These are phyloP conservation scores for Pythium sukuiense DNA, from an alignment of 352 stramenopile species.

Conservation along the genomic window DNA sequence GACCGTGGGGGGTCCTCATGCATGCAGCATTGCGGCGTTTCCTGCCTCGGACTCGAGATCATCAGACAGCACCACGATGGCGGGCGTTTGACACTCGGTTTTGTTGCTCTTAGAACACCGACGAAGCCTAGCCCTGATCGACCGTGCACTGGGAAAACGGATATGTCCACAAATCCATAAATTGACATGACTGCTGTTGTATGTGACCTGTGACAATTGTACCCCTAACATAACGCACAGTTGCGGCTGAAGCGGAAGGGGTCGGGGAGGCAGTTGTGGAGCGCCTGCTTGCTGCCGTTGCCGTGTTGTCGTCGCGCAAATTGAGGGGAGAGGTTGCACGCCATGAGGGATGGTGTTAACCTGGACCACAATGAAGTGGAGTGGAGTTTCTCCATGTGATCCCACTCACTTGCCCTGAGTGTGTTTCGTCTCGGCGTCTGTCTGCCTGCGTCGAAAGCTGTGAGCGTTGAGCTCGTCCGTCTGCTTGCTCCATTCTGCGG, in stretches of 20 bases:
- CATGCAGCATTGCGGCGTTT: no score
- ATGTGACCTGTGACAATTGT: not conserved
- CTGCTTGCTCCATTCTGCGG: conserved; percentile 2
- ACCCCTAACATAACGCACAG: not conserved
- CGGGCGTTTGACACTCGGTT: not conserved
- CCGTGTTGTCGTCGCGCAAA: conserved; percentile 11
- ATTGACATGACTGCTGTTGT: not conserved
- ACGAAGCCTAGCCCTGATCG: conserved; percentile 2
- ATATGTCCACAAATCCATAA: not conserved
- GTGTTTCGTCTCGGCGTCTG: conserved; percentile 10
- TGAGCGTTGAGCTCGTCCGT: conserved; percentile 10
- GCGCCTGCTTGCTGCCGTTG: not conserved
- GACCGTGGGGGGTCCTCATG: not conserved
- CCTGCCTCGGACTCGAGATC: no score
- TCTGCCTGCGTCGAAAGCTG: conserved; percentile 15
- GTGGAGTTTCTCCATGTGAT: conserved; percentile 10
- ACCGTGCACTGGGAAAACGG: not conserved
- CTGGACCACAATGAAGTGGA: not conserved
- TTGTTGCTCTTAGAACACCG: not conserved
- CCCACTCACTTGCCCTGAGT: conserved; percentile 25
- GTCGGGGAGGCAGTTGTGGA: not conserved
- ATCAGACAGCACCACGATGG: not conserved
- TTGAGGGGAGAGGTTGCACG: not conserved
- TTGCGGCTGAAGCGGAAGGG: conserved; percentile 5
- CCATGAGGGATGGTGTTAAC: conserved; percentile 1